Percentiles rank a stretch among this genome's conserved stretches.
phyloP scores from a whole-genome alignment of 73 alveolate species.

The Paramecium sonneborni region DNA sequence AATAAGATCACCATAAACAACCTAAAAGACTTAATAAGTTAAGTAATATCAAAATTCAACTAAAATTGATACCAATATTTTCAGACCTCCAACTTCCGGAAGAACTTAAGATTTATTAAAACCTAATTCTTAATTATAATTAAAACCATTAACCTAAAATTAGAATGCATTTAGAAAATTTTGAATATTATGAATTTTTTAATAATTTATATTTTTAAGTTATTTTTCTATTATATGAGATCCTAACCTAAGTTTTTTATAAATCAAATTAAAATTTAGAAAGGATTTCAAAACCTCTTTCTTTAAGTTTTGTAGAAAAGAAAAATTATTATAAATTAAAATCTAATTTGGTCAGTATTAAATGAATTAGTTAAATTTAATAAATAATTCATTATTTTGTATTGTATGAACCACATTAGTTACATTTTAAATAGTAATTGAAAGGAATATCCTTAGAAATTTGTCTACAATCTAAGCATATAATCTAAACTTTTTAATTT shows the following conservation, averaged over 20 bases:
- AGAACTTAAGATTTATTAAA: neutral
- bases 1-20: neutral
- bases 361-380: neutral
- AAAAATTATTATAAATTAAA: no score
- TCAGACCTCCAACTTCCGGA: constrained; percentile 22
- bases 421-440: neutral
- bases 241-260: no score
- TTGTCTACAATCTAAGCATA: neutral
- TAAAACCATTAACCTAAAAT: neutral
- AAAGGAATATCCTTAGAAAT: neutral
- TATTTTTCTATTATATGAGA: no score
- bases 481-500: neutral
- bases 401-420: constrained; percentile 36
- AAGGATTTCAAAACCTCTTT: neutral
- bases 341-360: no score
- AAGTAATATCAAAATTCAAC: neutral
- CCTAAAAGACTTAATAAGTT: neutral
- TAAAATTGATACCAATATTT: neutral
- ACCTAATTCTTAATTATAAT: neutral
- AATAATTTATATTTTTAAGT: neutral
- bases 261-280: no score
- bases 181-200: neutral
- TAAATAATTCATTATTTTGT: constrained; percentile 24
- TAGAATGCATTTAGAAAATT: neutral
- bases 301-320: neutral